phyloP scores from a whole-genome alignment of 805 yeast species.

The Scheffersomyces stipitis region DNA sequence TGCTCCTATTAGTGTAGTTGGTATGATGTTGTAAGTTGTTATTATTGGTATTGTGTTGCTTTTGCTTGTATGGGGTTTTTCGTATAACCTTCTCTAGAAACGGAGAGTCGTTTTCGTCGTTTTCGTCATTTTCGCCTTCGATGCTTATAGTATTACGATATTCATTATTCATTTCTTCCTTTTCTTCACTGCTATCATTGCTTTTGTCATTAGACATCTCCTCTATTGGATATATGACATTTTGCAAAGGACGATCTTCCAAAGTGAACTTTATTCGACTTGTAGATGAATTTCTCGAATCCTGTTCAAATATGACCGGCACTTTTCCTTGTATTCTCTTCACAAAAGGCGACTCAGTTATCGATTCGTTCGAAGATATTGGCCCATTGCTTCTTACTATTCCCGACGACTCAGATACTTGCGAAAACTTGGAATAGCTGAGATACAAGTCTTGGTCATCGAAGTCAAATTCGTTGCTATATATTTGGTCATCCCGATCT shows the following conservation, averaged over 20 bases:
- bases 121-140: too few species aligned
- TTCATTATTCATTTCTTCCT: too few species aligned
- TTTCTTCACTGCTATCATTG: too few species aligned
- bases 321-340: slow-evolving; percentile 24
- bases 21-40: neutral
- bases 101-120: slow-evolving; percentile 17
- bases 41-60: neutral
- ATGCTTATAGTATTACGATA: too few species aligned
- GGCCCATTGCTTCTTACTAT: slow-evolving; percentile 10
- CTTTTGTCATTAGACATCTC: neutral
- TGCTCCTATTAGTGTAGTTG: too few species aligned
- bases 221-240: neutral
- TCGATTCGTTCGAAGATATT: neutral
- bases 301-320: slow-evolving; percentile 10
- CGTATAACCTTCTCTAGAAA: slow-evolving; percentile 11
- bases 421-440: slow-evolving; percentile 40
- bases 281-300: neutral
- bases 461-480: slow-evolving; percentile 11
- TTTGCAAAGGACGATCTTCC: neutral
- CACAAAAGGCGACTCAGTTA: slow-evolving; percentile 27
- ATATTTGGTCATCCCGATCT: slow-evolving; percentile 10
- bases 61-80: neutral
- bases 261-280: neutral
- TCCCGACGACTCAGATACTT: slow-evolving; percentile 21
- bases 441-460: slow-evolving; percentile 21